Evolutionary conservation across 225 moss, liverwort and hornwort species (phyloP).

Genomic region (Polytrichum formosum): DNA sequence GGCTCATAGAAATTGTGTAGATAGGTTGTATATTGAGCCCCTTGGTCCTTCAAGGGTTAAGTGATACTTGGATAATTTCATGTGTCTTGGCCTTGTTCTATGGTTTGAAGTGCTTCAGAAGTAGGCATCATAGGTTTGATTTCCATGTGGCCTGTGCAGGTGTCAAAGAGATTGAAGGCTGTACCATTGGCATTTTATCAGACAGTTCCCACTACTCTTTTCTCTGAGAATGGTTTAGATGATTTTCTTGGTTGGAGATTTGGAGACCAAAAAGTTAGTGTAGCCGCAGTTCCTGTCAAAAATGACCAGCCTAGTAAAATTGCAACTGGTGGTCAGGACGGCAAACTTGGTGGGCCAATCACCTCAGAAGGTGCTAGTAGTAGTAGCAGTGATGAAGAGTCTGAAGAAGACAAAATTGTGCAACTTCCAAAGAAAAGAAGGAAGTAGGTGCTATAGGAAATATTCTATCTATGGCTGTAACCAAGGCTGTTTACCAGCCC

Average conservation of each 20-base stretch:
- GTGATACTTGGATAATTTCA: neutral
- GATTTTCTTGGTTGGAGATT: constrained; percentile 82
- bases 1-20: too few relatives aligned
- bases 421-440: constrained; percentile 22
- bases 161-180: constrained; percentile 79
- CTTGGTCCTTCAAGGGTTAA: neutral
- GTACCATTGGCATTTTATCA: constrained; percentile 88
- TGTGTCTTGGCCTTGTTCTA: neutral
- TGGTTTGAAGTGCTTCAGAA: neutral
- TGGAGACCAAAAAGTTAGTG: constrained; percentile 9
- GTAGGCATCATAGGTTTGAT: neutral
- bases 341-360: neutral
- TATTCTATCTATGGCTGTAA: too few relatives aligned
- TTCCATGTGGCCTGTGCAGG: constrained; percentile 21
- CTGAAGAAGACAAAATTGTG: constrained; percentile 3
- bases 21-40: too few relatives aligned
- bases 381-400: constrained; percentile 2
- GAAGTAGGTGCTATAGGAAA: neutral
- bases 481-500: too few relatives aligned
- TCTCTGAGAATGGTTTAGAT: constrained; percentile 45
- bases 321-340: constrained; percentile 1
- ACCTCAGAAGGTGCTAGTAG: neutral
- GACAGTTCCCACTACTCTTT: constrained; percentile 56
- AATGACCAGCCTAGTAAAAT: constrained; percentile 11
- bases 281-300: neutral